phyloP scores from a whole-genome alignment of 805 yeast species.

The Lachancea dasiensis region DNA sequence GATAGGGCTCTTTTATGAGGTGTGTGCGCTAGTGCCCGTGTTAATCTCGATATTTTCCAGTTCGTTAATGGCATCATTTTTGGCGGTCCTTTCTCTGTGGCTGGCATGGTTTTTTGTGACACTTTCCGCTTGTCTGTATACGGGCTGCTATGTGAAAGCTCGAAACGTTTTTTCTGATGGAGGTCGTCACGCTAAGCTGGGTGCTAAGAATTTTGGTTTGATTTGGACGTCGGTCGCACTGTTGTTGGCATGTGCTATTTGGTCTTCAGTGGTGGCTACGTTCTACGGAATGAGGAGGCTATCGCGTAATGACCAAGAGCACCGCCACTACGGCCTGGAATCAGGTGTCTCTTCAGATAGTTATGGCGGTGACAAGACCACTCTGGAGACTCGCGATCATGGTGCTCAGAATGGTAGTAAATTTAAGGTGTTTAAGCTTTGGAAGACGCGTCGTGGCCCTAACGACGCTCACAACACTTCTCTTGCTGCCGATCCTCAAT shows the following conservation, averaged over 20 bases:
- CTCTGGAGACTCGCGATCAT: constrained; percentile 10
- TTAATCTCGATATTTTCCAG: constrained; percentile 20
- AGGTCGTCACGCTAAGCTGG: constrained; percentile 40
- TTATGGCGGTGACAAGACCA: constrained; percentile 16
- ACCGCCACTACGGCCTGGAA: constrained; percentile 1
- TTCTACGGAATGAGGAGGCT: constrained; percentile 7
- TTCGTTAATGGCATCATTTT: constrained; percentile 17
- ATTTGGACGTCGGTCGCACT: constrained; percentile 44
- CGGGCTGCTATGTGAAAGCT: constrained; percentile 53
- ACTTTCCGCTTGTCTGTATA: constrained; percentile 43
- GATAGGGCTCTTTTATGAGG: constrained; percentile 50
- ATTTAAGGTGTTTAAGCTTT: background rate
- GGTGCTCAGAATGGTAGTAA: background rate
- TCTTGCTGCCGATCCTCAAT: background rate
- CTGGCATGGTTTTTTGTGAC: constrained; percentile 41
- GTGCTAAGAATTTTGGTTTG: constrained; percentile 50
- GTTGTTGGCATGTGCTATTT: constrained; percentile 17
- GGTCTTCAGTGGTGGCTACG: constrained; percentile 18
- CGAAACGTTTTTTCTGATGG: constrained; percentile 40
- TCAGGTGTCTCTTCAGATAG: constrained; percentile 14
- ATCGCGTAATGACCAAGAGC: background rate
- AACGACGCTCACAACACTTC: background rate
- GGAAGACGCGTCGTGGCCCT: constrained; percentile 1
- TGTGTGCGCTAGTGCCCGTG: constrained; percentile 41
- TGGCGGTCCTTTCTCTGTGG: constrained; percentile 21